A percentile compares a stretch with the other conserved stretches of the same genome.
Evolutionary conservation across 768 basidiomycete species (phyloP).

Genomic region (Calocera cornea): DNA sequence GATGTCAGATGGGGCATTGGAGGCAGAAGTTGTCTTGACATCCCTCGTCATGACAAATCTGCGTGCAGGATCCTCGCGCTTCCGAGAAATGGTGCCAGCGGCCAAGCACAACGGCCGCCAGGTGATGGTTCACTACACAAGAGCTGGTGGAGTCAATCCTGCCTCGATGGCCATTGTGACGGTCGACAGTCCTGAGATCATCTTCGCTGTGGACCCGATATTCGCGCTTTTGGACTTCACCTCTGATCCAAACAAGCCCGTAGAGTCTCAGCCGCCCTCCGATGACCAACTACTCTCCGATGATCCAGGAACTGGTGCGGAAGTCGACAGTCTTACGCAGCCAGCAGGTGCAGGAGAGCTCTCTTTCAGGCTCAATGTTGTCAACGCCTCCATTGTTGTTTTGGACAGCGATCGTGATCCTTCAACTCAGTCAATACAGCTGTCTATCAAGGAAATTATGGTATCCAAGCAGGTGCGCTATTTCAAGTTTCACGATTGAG

Average conservation of each 20-base stretch:
- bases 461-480: conserved; percentile 79
- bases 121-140: conserved; percentile 83
- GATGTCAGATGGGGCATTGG: conserved; percentile 67
- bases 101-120: conserved; percentile 75
- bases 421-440: conserved; percentile 72
- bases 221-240: conserved; percentile 83
- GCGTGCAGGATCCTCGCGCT: conserved; percentile 63
- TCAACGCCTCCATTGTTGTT: conserved; percentile 77
- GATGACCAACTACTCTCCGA: conserved; percentile 13
- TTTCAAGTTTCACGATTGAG: too few relatives aligned
- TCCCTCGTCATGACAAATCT: conserved; percentile 90
- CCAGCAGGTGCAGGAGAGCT: conserved; percentile 21
- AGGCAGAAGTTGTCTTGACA: conserved; percentile 75
- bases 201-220: conserved; percentile 84
- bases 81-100: conserved; percentile 90
- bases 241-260: conserved; percentile 38
- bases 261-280: not conserved
- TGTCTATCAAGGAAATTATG: conserved; percentile 72
- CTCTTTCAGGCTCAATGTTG: conserved; percentile 68
- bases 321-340: not conserved
- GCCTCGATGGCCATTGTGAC: conserved; percentile 63
- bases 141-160: conserved; percentile 41
- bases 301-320: conserved; percentile 11
- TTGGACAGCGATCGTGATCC: conserved; percentile 70
- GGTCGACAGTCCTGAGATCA: conserved; percentile 81